Conservation (phyloP, 495 filamentous ascomycete species). For the Immersiella caudata region DNA sequence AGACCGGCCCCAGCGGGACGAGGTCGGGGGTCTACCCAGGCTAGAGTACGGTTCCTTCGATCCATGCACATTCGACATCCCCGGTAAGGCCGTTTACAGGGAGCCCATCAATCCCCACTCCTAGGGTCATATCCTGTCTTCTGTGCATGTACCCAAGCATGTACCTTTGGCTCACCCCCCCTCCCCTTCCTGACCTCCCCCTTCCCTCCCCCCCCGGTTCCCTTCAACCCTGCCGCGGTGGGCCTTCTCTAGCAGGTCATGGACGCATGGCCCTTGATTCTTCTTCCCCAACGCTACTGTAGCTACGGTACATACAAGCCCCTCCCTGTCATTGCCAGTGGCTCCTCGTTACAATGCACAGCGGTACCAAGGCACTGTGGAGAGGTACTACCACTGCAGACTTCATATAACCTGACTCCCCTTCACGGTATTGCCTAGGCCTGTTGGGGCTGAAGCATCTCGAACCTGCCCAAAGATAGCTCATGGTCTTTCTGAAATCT, state of each 20-base stretch:
- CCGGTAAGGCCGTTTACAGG: slow-evolving; percentile 33
- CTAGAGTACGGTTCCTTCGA: slow-evolving; percentile 1
- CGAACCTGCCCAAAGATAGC: slow-evolving; percentile 41
- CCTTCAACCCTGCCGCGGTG: slow-evolving; percentile 23
- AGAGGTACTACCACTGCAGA: slow-evolving; percentile 36
- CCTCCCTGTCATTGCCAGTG: slow-evolving; percentile 24
- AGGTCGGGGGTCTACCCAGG: background rate
- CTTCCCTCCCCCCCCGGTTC: slow-evolving; percentile 19
- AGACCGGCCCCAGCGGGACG: background rate
- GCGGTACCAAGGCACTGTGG: slow-evolving; percentile 32
- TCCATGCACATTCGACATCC: slow-evolving; percentile 14
- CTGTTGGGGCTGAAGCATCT: slow-evolving; percentile 39
- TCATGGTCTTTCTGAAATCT: slow-evolving; percentile 28
- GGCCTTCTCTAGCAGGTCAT: slow-evolving; percentile 26
- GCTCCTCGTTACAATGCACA: slow-evolving; percentile 23
- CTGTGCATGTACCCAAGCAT: slow-evolving; percentile 17
- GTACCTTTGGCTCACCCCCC: slow-evolving; percentile 19
- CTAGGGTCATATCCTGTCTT: slow-evolving; percentile 11
- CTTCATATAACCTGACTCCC: slow-evolving; percentile 37
- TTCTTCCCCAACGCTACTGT: slow-evolving; percentile 15
- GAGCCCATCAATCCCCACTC: slow-evolving; percentile 9
- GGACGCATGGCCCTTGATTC: slow-evolving; percentile 28
- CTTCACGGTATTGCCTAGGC: slow-evolving; percentile 32
- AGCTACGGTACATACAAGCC: slow-evolving; percentile 6
- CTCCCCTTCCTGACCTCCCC: slow-evolving; percentile 4